Conservation (phyloP, 495 filamentous ascomycete genomes). For the Echria macrotheca region DNA sequence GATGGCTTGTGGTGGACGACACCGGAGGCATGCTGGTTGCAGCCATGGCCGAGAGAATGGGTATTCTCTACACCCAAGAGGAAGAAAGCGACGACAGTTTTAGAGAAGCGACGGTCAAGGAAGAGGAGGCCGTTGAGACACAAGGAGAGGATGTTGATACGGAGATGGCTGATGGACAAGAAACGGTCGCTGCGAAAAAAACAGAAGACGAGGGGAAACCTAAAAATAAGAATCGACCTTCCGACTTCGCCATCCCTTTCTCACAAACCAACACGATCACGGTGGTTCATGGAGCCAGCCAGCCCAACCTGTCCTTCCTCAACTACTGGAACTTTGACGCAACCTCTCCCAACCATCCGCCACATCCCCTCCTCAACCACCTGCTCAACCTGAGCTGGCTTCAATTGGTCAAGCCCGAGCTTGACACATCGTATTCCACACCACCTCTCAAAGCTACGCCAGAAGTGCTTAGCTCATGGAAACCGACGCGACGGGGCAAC, state of each 20-base stretch:
- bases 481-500: constrained; percentile 68
- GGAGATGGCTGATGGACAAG: constrained; percentile 17
- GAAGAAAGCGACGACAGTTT: constrained; percentile 28
- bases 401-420: constrained; percentile 69
- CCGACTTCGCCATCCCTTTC: constrained; percentile 37
- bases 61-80: constrained; percentile 58
- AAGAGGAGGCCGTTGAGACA: constrained; percentile 7
- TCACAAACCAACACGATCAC: constrained; percentile 78
- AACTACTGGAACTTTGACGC: constrained; percentile 81
- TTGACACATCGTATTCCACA: constrained; percentile 62
- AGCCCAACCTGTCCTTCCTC: constrained; percentile 81
- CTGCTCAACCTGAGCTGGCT: constrained; percentile 85
- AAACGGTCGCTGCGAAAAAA: not conserved
- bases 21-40: constrained; percentile 81
- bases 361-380: constrained; percentile 75
- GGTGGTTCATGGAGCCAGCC: constrained; percentile 77
- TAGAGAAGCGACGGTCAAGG: constrained; percentile 11
- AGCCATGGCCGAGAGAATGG: constrained; percentile 87
- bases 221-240: constrained; percentile 25
- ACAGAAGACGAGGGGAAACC: constrained; percentile 6
- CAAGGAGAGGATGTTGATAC: constrained; percentile 12
- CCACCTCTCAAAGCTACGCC: constrained; percentile 51
- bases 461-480: constrained; percentile 56
- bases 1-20: constrained; percentile 88
- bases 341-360: constrained; percentile 53